Conservation (phyloP, 371 early-diverging fungal species). For the Syncephalastrum contaminatum region DNA sequence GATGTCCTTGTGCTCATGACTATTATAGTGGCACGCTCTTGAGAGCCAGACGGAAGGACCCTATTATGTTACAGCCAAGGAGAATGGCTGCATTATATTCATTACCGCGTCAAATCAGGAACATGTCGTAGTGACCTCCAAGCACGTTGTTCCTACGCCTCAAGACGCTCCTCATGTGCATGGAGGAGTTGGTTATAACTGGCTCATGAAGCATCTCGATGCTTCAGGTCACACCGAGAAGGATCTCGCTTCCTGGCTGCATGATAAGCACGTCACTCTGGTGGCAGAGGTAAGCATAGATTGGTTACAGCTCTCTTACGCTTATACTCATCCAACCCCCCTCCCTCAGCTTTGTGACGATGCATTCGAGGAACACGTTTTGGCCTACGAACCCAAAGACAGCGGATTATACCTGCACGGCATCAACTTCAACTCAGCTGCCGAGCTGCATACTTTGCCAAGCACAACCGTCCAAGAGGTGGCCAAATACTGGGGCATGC, state of each 20-base stretch:
- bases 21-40: conserved; percentile 57
- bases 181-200: conserved; percentile 71
- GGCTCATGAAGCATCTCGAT: conserved; percentile 73
- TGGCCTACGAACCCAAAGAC: conserved; percentile 76
- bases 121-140: conserved; percentile 84
- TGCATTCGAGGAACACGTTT: conserved; percentile 91
- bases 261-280: conserved; percentile 72
- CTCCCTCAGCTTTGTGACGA: conserved; percentile 83
- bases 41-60: conserved; percentile 71
- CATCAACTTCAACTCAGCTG: conserved; percentile 76
- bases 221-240: conserved; percentile 48
- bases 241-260: conserved; percentile 77
- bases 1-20: not conserved
- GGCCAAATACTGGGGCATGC: conserved; percentile 80
- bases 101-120: conserved; percentile 64
- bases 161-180: conserved; percentile 33
- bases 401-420: conserved; percentile 93
- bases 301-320: not conserved
- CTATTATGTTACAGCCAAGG: conserved; percentile 90
- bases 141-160: conserved; percentile 64
- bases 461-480: conserved; percentile 57
- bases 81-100: conserved; percentile 95
- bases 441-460: conserved; percentile 68
- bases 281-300: conserved; percentile 71
- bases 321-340: not conserved